phyloP scores from a whole-genome alignment of 305 asterid genomes.

The Solanum hybrid region DNA sequence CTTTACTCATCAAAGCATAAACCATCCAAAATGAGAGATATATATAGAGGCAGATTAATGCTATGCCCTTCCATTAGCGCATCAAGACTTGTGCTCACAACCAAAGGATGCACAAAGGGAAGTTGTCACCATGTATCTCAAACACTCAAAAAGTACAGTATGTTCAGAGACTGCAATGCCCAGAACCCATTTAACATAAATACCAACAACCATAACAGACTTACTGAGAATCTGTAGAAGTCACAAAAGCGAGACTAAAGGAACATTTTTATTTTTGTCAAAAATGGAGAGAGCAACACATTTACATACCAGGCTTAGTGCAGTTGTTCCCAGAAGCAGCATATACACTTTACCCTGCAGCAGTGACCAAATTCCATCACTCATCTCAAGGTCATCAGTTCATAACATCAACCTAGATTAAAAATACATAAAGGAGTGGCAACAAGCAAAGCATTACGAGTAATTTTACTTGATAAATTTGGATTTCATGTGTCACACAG shows the following conservation, averaged over 20 bases:
- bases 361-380: conserved; percentile 15
- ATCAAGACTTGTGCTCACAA: neutral
- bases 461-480: conserved; percentile 5
- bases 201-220: neutral
- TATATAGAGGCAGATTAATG: neutral
- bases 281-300: neutral
- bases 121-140: neutral
- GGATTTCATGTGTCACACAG: conserved; percentile 1
- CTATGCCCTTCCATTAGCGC: neutral
- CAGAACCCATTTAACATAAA: neutral
- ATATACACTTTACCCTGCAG: conserved; percentile 64
- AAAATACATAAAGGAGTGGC: neutral
- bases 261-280: neutral
- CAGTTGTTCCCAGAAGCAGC: conserved; percentile 81
- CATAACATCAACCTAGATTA: neutral
- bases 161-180: neutral
- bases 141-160: neutral
- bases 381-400: neutral
- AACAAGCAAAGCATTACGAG: neutral
- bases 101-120: neutral
- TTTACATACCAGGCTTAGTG: conserved; percentile 64
- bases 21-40: neutral
- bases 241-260: neutral
- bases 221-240: neutral
- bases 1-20: neutral